These are phyloP conservation scores for Ophiostoma sp. DNA, from an alignment of 2,329 filamentous ascomycete genomes.

Conservation along the genomic window DNA sequence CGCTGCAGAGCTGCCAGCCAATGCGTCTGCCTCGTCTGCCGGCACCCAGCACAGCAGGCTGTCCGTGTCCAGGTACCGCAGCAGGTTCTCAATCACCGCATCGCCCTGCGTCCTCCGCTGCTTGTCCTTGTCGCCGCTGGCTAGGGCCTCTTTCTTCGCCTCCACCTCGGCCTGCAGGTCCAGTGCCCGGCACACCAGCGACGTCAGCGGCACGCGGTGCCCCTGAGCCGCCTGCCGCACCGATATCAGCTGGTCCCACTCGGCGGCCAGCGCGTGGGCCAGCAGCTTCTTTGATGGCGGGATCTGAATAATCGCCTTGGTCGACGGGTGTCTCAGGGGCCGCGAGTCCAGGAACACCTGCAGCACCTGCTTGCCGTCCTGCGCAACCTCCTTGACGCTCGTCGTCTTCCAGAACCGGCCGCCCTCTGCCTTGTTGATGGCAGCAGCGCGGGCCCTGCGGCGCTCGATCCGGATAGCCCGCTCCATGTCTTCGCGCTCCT, in stretches of 20 bases:
- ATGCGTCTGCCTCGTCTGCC: slow-evolving; percentile 42
- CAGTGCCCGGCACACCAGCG: slow-evolving; percentile 72
- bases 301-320: slow-evolving; percentile 65
- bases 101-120: slow-evolving; percentile 45
- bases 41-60: slow-evolving; percentile 84
- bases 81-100: slow-evolving; percentile 60
- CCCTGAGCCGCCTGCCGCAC: slow-evolving; percentile 78
- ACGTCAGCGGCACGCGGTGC: slow-evolving; percentile 86
- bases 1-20: neutral
- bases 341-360: slow-evolving; percentile 67
- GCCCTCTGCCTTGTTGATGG: slow-evolving; percentile 35
- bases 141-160: neutral
- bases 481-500: slow-evolving; percentile 37
- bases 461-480: slow-evolving; percentile 41
- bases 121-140: neutral
- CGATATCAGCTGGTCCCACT: slow-evolving; percentile 84
- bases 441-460: slow-evolving; percentile 50
- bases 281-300: slow-evolving; percentile 73
- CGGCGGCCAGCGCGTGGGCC: slow-evolving; percentile 77
- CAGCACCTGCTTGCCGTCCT: slow-evolving; percentile 37
- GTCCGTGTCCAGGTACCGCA: slow-evolving; percentile 89
- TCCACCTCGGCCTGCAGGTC: slow-evolving; percentile 62
- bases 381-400: slow-evolving; percentile 54
- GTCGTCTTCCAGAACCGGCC: slow-evolving; percentile 85
- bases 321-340: slow-evolving; percentile 70